These are phyloP conservation scores for Ligustrum vulgare DNA, from an alignment of 257 asterid species.

Conservation along the genomic window DNA sequence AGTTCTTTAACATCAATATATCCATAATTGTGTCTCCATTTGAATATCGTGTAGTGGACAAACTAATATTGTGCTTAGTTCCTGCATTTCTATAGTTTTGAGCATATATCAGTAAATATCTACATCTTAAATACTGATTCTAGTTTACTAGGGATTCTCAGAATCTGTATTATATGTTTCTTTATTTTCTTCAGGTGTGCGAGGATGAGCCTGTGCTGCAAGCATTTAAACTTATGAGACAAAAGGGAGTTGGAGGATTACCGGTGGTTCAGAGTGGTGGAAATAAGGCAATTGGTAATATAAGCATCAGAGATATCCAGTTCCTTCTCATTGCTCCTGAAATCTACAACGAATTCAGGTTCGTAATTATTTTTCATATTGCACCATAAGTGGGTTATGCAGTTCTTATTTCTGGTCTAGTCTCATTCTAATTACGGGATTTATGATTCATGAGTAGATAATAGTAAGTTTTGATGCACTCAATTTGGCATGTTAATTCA, in stretches of 20 bases:
- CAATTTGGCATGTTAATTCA: constrained; percentile 29
- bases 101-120: background rate
- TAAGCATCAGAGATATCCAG: constrained; percentile 95
- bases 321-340: constrained; percentile 93
- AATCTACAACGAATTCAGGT: constrained; percentile 91
- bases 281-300: constrained; percentile 77
- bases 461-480: background rate
- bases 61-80: no score
- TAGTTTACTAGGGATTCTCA: background rate
- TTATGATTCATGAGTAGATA: background rate
- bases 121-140: background rate
- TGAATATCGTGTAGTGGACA: no score
- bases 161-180: background rate
- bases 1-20: no score
- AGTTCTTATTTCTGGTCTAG: background rate
- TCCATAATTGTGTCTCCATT: no score
- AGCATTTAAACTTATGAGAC: constrained; percentile 90
- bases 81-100: background rate
- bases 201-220: constrained; percentile 96
- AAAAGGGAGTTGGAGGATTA: constrained; percentile 82
- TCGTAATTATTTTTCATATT: background rate
- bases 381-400: background rate
- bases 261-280: constrained; percentile 80
- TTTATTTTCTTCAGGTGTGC: constrained; percentile 49
- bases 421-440: no score